phyloP scores from a whole-genome alignment of 345 rosid species.

The Sonneratia alba region DNA sequence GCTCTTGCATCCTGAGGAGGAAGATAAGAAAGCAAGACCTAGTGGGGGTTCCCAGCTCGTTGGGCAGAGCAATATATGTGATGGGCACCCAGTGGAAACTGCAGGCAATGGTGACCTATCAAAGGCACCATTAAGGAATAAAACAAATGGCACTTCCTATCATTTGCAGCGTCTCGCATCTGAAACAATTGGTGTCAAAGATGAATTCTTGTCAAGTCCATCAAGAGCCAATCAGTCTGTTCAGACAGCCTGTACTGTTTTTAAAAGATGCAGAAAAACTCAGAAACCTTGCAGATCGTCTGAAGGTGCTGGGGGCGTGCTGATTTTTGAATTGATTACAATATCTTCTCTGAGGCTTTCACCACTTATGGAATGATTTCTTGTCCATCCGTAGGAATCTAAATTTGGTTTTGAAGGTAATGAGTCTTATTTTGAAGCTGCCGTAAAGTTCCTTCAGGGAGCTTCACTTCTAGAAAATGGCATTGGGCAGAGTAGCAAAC shows the following conservation, averaged over 20 bases:
- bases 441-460: slow-evolving; percentile 62
- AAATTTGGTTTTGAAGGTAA: slow-evolving; percentile 53
- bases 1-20: slow-evolving; percentile 10
- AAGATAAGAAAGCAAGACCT: slow-evolving; percentile 12
- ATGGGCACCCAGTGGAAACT: slow-evolving; percentile 18
- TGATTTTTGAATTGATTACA: neutral
- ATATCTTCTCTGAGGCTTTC: neutral
- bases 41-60: slow-evolving; percentile 6
- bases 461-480: slow-evolving; percentile 55
- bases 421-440: slow-evolving; percentile 58
- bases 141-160: slow-evolving; percentile 22
- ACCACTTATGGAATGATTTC: neutral
- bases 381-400: slow-evolving; percentile 24
- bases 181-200: slow-evolving; percentile 19
- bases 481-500: slow-evolving; percentile 29
- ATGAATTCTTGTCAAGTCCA: slow-evolving; percentile 20
- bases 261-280: slow-evolving; percentile 51
- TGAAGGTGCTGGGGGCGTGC: slow-evolving; percentile 36
- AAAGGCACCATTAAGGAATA: slow-evolving; percentile 19
- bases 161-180: slow-evolving; percentile 9
- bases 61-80: slow-evolving; percentile 12
- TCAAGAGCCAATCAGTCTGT: slow-evolving; percentile 26
- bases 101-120: slow-evolving; percentile 20
- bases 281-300: slow-evolving; percentile 42
- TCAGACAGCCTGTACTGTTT: slow-evolving; percentile 27